Conservation (phyloP, 768 basidiomycete genomes). For the Dendrothele bispora region DNA sequence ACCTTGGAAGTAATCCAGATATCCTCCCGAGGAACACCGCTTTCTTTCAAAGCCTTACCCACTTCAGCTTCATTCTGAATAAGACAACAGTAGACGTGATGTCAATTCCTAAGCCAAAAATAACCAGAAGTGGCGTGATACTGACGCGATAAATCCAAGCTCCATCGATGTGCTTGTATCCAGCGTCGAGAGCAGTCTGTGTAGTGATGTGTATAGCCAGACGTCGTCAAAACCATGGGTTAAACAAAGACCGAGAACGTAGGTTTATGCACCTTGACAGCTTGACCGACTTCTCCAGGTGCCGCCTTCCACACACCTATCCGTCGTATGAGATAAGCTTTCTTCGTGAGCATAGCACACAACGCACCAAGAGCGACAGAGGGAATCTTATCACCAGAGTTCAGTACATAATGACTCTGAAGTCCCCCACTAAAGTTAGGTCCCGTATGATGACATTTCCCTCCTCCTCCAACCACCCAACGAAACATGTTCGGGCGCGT, state of each 20-base stretch:
- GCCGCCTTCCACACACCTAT: constrained; percentile 65
- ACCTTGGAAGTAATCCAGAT: constrained; percentile 55
- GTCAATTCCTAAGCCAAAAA: neutral
- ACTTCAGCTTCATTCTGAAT: constrained; percentile 70
- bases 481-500: neutral
- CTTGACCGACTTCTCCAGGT: constrained; percentile 59
- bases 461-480: neutral
- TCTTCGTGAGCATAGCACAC: neutral
- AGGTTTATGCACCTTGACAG: constrained; percentile 52
- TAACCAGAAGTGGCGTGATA: neutral
- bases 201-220: neutral
- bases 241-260: too few species aligned
- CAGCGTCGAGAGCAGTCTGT: constrained; percentile 57
- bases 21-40: constrained; percentile 59
- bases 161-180: constrained; percentile 73
- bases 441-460: neutral
- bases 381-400: constrained; percentile 70
- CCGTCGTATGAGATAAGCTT: neutral
- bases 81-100: too few species aligned
- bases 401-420: constrained; percentile 55
- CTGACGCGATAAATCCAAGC: constrained; percentile 69
- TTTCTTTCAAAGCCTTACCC: constrained; percentile 58
- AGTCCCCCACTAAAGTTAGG: constrained; percentile 17
- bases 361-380: constrained; percentile 61
- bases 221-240: neutral